Conservation (phyloP, 2,329 filamentous ascomycete species). For the Fonsecaea monophora region DNA sequence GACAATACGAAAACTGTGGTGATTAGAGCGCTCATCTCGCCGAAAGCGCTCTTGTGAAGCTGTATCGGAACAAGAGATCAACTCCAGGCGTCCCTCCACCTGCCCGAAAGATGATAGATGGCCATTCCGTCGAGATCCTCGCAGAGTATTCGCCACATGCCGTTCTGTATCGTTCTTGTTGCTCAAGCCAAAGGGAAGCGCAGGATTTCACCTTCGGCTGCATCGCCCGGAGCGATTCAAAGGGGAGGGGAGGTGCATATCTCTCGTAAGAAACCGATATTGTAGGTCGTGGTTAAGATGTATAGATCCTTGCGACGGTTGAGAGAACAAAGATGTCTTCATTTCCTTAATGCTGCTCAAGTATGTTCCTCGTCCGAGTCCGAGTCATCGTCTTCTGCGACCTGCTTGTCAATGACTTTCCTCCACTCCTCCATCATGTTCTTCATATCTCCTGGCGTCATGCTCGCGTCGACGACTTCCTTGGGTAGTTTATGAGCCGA, state of each 20-base stretch:
- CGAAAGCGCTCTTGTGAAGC: neutral
- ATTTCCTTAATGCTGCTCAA: neutral
- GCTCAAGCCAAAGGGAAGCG: neutral
- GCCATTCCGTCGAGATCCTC: too few species aligned
- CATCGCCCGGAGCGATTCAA: neutral
- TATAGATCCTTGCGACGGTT: neutral
- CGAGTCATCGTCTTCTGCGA: constrained; percentile 46
- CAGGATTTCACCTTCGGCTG: neutral
- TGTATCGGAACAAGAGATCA: neutral
- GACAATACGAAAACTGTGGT: neutral
- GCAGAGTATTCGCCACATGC: too few species aligned
- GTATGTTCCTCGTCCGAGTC: neutral
- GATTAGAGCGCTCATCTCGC: neutral
- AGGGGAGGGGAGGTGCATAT: neutral
- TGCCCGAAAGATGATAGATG: too few species aligned
- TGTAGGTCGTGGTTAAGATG: neutral
- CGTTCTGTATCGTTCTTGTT: too few species aligned
- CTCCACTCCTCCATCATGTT: constrained; percentile 82
- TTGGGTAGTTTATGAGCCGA: constrained; percentile 94
- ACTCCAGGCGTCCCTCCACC: too few species aligned
- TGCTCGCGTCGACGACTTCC: constrained; percentile 79
- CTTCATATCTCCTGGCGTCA: constrained; percentile 72
- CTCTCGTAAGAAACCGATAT: neutral
- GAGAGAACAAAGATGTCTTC: neutral
- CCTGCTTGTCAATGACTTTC: constrained; percentile 58